Conservation (phyloP, 2,329 filamentous ascomycete genomes). For the Penicillium nordicum region DNA sequence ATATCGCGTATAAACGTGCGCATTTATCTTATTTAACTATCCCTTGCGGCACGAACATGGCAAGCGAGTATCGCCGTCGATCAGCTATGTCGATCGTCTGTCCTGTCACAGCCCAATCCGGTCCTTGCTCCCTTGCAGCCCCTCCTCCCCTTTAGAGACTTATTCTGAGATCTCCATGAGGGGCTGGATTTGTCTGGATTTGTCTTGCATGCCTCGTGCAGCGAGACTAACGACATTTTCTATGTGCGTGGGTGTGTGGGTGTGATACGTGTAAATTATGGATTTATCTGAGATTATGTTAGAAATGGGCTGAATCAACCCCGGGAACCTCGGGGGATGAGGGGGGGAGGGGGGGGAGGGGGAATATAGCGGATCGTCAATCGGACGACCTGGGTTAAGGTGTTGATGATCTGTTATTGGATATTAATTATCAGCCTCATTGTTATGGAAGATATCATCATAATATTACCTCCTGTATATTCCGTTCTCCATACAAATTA, state of each 20-base stretch:
- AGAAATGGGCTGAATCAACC: neutral
- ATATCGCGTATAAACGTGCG: conserved; percentile 6
- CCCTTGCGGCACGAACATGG: conserved; percentile 17
- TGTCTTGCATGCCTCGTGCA: conserved; percentile 11
- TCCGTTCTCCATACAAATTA: neutral
- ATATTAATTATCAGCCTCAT: neutral
- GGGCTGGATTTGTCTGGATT: neutral
- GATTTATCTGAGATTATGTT: neutral
- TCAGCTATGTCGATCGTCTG: conserved; percentile 1
- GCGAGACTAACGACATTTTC: neutral
- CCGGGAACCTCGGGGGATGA: neutral
- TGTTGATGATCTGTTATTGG: neutral
- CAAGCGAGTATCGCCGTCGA: conserved; percentile 4
- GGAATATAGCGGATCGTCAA: neutral
- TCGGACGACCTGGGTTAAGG: neutral
- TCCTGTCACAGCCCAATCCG: conserved; percentile 17
- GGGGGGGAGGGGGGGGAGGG: no score
- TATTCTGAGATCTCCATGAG: neutral
- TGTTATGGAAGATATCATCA: neutral
- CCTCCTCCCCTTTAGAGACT: neutral
- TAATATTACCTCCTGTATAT: neutral
- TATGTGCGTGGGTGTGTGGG: neutral
- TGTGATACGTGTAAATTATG: conserved; percentile 1
- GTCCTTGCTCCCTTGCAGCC: conserved; percentile 8
- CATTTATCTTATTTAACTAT: conserved; percentile 10